A percentile compares a stretch with the other conserved stretches of the same genome.
phyloP scores from a whole-genome alignment of 2,329 filamentous ascomycete genomes.

The Rhynchosporium graminicola region DNA sequence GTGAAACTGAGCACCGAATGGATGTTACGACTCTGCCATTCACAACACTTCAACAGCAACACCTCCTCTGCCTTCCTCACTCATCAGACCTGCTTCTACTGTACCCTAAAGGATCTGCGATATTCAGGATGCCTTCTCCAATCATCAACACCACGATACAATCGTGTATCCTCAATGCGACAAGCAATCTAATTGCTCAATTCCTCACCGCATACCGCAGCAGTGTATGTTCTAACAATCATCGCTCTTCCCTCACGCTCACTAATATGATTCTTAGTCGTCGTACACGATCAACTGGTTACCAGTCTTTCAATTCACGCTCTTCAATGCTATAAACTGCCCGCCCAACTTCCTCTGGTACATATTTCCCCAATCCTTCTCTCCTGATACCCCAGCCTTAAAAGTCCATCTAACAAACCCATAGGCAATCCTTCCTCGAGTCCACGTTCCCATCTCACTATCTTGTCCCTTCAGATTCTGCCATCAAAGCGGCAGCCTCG shows the following conservation, averaged over 20 bases:
- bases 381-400: constrained; percentile 2
- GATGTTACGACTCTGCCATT: no score
- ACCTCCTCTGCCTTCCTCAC: background rate
- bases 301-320: constrained; percentile 73
- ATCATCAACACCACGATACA: constrained; percentile 64
- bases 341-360: constrained; percentile 85
- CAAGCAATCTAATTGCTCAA: constrained; percentile 76
- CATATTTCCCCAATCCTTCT: background rate
- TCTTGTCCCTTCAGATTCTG: constrained; percentile 46
- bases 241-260: constrained; percentile 9
- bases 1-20: background rate
- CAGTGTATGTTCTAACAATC: constrained; percentile 49
- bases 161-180: constrained; percentile 62
- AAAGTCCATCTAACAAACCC: constrained; percentile 22
- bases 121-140: constrained; percentile 44
- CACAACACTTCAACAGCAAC: background rate
- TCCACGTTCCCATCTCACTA: constrained; percentile 66
- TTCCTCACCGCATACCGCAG: constrained; percentile 62
- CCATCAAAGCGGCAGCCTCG: constrained; percentile 44
- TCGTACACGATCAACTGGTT: constrained; percentile 63
- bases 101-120: background rate
- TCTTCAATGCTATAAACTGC: constrained; percentile 71
- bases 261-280: constrained; percentile 45
- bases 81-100: background rate
- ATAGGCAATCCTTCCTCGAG: constrained; percentile 77